These are phyloP conservation scores for Esteya vermicola DNA, from an alignment of 2,329 filamentous ascomycete genomes.

Conservation along the genomic window DNA sequence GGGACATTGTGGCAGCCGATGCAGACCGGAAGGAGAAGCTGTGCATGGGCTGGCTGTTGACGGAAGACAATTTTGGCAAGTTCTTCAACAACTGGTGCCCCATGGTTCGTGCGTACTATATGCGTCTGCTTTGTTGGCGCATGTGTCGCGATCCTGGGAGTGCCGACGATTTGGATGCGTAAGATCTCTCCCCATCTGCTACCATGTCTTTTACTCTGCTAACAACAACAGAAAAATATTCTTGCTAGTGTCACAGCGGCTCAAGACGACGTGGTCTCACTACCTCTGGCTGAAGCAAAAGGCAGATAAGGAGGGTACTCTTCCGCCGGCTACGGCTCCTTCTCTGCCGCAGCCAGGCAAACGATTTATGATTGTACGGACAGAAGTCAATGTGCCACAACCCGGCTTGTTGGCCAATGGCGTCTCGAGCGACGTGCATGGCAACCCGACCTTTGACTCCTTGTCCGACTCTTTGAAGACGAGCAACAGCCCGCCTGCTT, in stretches of 20 bases:
- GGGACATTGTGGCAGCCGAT: constrained; percentile 57
- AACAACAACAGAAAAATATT: constrained; percentile 47
- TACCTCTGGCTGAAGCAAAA: constrained; percentile 61
- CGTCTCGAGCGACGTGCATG: not conserved
- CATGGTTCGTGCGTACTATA: constrained; percentile 87
- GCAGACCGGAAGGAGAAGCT: constrained; percentile 53
- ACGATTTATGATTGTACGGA: constrained; percentile 76
- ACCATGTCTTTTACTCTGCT: constrained; percentile 11
- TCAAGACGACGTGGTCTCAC: constrained; percentile 64
- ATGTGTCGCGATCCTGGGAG: constrained; percentile 63
- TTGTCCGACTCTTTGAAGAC: not conserved
- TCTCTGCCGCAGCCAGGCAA: constrained; percentile 75
- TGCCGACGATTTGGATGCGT: constrained; percentile 51
- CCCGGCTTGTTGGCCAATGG: constrained; percentile 21
- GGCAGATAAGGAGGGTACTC: constrained; percentile 39
- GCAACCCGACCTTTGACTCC: constrained; percentile 4
- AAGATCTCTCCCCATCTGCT: constrained; percentile 23
- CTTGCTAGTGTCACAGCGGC: constrained; percentile 47
- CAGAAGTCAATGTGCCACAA: constrained; percentile 43
- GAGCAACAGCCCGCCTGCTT: constrained; percentile 4
- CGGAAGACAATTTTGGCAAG: constrained; percentile 59
- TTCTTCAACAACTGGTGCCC: constrained; percentile 92
- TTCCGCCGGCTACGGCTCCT: constrained; percentile 62
- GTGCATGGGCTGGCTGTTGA: constrained; percentile 62
- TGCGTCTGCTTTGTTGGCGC: constrained; percentile 82